A percentile compares a stretch with the other conserved stretches of the same genome.
phyloP scores from a whole-genome alignment of 2,329 filamentous ascomycete species.

The Cryphonectria naterciae region DNA sequence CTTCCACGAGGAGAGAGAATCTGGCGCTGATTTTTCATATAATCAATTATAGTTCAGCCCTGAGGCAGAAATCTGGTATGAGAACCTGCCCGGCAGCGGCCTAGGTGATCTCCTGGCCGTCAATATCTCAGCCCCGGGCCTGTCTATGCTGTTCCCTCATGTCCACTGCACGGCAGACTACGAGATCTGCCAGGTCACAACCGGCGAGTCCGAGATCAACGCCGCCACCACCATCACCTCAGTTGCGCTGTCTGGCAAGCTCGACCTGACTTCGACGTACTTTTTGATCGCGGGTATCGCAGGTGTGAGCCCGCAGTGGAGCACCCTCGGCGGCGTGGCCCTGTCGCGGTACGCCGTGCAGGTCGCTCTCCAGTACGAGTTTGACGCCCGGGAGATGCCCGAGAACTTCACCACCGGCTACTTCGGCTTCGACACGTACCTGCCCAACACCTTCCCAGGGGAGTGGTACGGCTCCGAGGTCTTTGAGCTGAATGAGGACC shows the following conservation, averaged over 20 bases:
- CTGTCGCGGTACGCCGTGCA: conserved; percentile 73
- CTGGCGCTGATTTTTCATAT: conserved; percentile 5
- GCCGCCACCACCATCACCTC: conserved; percentile 69
- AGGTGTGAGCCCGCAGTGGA: conserved; percentile 71
- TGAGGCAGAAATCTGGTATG: conserved; percentile 66
- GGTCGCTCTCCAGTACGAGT: conserved; percentile 76
- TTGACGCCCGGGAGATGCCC: conserved; percentile 71
- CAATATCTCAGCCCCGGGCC: conserved; percentile 62
- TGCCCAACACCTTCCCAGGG: conserved; percentile 60
- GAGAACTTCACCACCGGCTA: conserved; percentile 69
- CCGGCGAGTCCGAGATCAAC: conserved; percentile 75
- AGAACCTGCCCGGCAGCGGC: conserved; percentile 48
- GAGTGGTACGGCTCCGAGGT: conserved; percentile 71
- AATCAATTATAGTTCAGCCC: conserved; percentile 59
- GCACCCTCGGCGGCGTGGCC: conserved; percentile 68
- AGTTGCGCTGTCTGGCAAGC: conserved; percentile 62
- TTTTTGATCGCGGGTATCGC: conserved; percentile 75
- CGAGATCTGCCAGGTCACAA: conserved; percentile 69
- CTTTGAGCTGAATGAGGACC: conserved; percentile 65
- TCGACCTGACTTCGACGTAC: conserved; percentile 70
- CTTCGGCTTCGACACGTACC: conserved; percentile 62
- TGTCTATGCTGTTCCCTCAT: conserved; percentile 67
- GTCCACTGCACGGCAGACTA: conserved; percentile 66
- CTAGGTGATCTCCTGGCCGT: conserved; percentile 60
- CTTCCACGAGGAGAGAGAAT: not conserved